These are phyloP conservation scores for Ziziphus jujuba DNA, from an alignment of 306 rosid genomes.

Conservation along the genomic window DNA sequence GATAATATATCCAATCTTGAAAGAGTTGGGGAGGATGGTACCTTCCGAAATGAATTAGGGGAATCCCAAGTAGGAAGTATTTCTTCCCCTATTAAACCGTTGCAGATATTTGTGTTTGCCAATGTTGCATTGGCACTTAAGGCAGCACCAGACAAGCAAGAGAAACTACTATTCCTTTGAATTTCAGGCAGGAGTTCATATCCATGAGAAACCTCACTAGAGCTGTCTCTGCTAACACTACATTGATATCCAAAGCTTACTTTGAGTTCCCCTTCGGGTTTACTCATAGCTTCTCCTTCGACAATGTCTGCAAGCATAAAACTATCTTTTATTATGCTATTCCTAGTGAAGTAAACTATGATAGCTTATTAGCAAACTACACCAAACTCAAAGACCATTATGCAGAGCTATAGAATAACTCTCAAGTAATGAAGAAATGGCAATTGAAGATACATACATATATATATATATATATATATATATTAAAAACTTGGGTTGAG, in stretches of 20 bases:
- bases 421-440: too few species aligned
- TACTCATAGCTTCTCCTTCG: constrained; percentile 45
- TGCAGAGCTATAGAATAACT: neutral
- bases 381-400: neutral
- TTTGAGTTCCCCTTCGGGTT: constrained; percentile 74
- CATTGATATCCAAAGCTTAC: constrained; percentile 98
- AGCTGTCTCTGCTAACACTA: constrained; percentile 41
- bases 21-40: constrained; percentile 74
- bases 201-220: constrained; percentile 39
- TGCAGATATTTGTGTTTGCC: constrained; percentile 94
- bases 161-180: constrained; percentile 80
- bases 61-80: constrained; percentile 97
- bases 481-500: too few species aligned
- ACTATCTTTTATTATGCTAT: constrained; percentile 12
- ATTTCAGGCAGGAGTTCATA: constrained; percentile 46
- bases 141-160: constrained; percentile 98
- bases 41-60: constrained; percentile 84
- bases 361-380: neutral
- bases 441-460: too few species aligned
- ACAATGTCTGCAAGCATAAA: constrained; percentile 25
- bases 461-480: too few species aligned
- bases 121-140: constrained; percentile 93
- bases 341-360: neutral
- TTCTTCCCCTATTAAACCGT: constrained; percentile 85
- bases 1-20: constrained; percentile 76